Evolutionary conservation across 768 basidiomycete species (phyloP).

Genomic region (Trametes coccinea): DNA sequence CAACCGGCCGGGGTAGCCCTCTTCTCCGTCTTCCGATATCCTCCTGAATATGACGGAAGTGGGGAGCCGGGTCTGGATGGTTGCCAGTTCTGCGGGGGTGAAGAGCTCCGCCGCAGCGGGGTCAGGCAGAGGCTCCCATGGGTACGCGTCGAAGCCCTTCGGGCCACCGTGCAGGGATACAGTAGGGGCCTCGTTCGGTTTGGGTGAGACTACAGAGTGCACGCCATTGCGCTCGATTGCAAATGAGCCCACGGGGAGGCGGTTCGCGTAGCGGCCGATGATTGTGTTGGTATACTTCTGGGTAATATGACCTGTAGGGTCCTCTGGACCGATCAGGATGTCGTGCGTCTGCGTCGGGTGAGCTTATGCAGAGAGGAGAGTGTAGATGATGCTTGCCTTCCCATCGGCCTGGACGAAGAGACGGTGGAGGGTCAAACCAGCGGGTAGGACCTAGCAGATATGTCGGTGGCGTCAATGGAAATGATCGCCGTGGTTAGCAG

Average conservation of each 20-base stretch:
- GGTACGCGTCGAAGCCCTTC: constrained; percentile 57
- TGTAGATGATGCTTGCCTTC: constrained; percentile 41
- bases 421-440: constrained; percentile 69
- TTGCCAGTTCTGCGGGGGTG: constrained; percentile 50
- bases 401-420: constrained; percentile 67
- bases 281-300: constrained; percentile 75
- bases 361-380: not conserved
- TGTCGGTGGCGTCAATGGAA: constrained; percentile 12
- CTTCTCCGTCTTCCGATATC: constrained; percentile 63
- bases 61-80: constrained; percentile 38
- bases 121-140: constrained; percentile 50
- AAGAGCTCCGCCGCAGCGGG: constrained; percentile 49
- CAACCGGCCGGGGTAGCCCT: constrained; percentile 68
- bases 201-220: constrained; percentile 43
- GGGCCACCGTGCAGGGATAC: constrained; percentile 78
- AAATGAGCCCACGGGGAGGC: constrained; percentile 56
- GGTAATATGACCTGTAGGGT: constrained; percentile 53
- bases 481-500: no score
- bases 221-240: constrained; percentile 54
- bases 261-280: constrained; percentile 73
- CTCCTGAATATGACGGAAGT: constrained; percentile 55
- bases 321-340: constrained; percentile 72
- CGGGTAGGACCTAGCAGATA: constrained; percentile 54
- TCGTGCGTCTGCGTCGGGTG: constrained; percentile 59
- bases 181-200: constrained; percentile 31